A percentile compares a stretch with the other conserved stretches of the same genome.
Conservation (phyloP, 2,329 filamentous ascomycete genomes). For the Fusarium veterinarium region DNA sequence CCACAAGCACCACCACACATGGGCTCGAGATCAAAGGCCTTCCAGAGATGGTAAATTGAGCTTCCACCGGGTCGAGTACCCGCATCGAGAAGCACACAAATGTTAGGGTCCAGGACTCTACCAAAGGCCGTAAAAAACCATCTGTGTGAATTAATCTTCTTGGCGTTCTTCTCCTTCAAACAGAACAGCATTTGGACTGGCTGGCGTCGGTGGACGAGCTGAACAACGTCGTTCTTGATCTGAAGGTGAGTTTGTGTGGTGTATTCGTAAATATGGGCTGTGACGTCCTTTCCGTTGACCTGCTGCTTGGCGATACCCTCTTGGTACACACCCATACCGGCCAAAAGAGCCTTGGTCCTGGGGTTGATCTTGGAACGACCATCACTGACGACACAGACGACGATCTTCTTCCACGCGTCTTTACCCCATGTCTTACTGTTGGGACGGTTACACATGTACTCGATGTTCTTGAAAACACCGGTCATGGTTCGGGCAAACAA, state of each 20-base stretch:
- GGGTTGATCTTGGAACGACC: slow-evolving; percentile 97
- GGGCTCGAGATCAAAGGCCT: slow-evolving; percentile 96
- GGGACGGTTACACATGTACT: slow-evolving; percentile 94
- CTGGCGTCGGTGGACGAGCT: slow-evolving; percentile 84
- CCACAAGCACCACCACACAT: slow-evolving; percentile 98
- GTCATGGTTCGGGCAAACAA: slow-evolving; percentile 95
- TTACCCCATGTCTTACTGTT: slow-evolving; percentile 98
- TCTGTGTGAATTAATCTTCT: slow-evolving; percentile 99
- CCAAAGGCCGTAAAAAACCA: slow-evolving; percentile 99
- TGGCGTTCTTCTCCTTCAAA: slow-evolving; percentile 99
- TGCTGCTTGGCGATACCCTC: slow-evolving; percentile 99
- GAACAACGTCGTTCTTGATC: slow-evolving; percentile 90
- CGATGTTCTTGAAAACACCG: slow-evolving; percentile 98
- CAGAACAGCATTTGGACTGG: slow-evolving; percentile 98
- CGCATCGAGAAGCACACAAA: slow-evolving; percentile 95
- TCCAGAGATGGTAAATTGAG: slow-evolving; percentile 98
- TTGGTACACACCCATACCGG: slow-evolving; percentile 95
- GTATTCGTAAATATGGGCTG: slow-evolving; percentile 97
- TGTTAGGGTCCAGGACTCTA: slow-evolving; percentile 90
- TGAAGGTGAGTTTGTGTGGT: slow-evolving; percentile 87
- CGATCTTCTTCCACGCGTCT: slow-evolving; percentile 99
- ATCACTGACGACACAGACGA: slow-evolving; percentile 96
- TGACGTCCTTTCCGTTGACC: slow-evolving; percentile 96
- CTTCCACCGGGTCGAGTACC: slow-evolving; percentile 94
- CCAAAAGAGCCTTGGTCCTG: slow-evolving; percentile 86